Base-by-base conservation (phyloP, 495 filamentous ascomycete species). In the Neurospora hispaniola region DNA sequence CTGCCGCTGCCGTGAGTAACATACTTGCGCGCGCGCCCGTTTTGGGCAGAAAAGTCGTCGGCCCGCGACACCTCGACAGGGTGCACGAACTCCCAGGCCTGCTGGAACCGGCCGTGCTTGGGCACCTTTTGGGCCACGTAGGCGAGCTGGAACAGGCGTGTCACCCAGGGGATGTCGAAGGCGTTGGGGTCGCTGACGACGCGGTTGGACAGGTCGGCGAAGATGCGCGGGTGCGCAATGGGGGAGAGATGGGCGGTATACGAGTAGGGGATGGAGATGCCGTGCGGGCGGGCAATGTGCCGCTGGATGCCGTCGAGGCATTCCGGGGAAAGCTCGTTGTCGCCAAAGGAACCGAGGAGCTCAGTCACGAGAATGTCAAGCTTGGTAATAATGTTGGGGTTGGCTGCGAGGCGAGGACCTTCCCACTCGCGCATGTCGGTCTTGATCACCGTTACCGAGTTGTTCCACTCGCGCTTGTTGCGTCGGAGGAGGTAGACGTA, bases 361-460 rank as follows among this genome's bases (percentile, higher is more conserved):
- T 99, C 96, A 1, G 93, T 97, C 7, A 99, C 88, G 4, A 98
- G 82, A 71, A 99, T 98, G 80, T 99, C 96, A 69, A 98, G 92
- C 48, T 89, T 90, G 72, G 87, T 88, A 76, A 73, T 76, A 0
- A 77, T 70, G 40, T 76, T 76, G 12, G 82, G 73, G 54, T 62
- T 27, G 20, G 23, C 54, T 7, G 54, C 54, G 0, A 62, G 54
- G 6, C 89, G 82, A 3, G 90, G 89, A 0, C 96, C 96, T 76
- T 92, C 93, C 96, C 96, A 99, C 44, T 90, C 89, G 41, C 96
- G 90, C 96, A 99, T 99, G 80, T 99, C 96, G 4, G 94, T 97
- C 79, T 97, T 95, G 46, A 98, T 91, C 9, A 99, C 87, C 0
- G 87, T 93, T 5, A 96, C 96, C 38, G 86, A 85, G 27, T 88